These are phyloP conservation scores for Beauveria scarabaeidicola DNA, from an alignment of 2,329 filamentous ascomycete genomes.

Conservation along the genomic window DNA sequence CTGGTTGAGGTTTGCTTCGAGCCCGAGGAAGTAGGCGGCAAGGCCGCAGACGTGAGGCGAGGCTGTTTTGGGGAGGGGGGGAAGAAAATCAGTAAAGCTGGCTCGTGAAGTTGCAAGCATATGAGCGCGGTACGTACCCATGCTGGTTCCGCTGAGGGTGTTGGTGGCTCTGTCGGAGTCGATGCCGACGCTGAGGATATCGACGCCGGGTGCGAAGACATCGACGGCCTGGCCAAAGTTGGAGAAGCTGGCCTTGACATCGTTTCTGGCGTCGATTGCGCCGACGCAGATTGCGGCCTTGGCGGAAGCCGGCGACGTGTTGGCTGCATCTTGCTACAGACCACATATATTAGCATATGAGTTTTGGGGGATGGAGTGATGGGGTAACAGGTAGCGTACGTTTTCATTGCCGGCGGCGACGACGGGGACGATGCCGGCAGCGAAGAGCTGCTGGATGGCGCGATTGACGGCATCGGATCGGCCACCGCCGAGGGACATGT, in stretches of 20 bases:
- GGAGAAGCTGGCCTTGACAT: slow-evolving; percentile 44
- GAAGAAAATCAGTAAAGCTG: slow-evolving; percentile 13
- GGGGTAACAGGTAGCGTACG: slow-evolving; percentile 18
- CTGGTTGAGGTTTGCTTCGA: slow-evolving; percentile 38
- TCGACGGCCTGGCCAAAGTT: slow-evolving; percentile 49
- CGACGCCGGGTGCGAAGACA: slow-evolving; percentile 48
- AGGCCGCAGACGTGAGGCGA: slow-evolving; percentile 60
- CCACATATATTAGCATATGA: neutral
- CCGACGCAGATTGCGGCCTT: slow-evolving; percentile 51
- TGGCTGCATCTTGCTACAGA: slow-evolving; percentile 36
- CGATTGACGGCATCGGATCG: slow-evolving; percentile 43
- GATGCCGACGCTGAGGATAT: slow-evolving; percentile 46
- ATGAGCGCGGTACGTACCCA: slow-evolving; percentile 31
- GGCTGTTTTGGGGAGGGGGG: slow-evolving; percentile 26
- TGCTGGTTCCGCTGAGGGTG: slow-evolving; percentile 47
- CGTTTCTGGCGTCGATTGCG: slow-evolving; percentile 44
- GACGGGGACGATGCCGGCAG: slow-evolving; percentile 45
- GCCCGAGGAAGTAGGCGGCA: slow-evolving; percentile 56
- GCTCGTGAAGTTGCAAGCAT: neutral
- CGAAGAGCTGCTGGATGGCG: slow-evolving; percentile 41
- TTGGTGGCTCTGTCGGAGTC: slow-evolving; percentile 35
- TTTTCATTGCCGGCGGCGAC: slow-evolving; percentile 55
- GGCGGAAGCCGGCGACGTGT: slow-evolving; percentile 46
- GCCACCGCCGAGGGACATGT: slow-evolving; percentile 52
- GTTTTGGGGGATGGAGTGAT: neutral